Conservation (phyloP, 169 alveolate species). For the Pseudocohnilembus persalinus region DNA sequence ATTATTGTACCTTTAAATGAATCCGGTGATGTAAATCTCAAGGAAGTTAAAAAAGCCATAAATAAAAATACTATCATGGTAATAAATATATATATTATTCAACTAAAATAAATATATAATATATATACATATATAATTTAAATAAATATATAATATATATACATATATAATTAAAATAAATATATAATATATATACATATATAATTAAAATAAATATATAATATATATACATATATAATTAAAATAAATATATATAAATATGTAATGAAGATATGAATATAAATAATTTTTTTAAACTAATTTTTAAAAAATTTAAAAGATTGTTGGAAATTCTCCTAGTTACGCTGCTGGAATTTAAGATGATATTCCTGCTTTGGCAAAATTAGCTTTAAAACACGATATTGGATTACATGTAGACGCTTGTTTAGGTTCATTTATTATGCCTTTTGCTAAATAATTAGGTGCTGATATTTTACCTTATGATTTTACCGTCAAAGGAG, state of each 20-base stretch:
- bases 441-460: slow-evolving; percentile 61
- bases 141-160: no score
- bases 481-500: slow-evolving; percentile 86
- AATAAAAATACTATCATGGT: slow-evolving; percentile 72
- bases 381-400: slow-evolving; percentile 56
- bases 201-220: no score
- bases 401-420: slow-evolving; percentile 83
- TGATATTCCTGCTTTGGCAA: slow-evolving; percentile 64
- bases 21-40: slow-evolving; percentile 42
- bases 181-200: no score
- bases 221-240: no score
- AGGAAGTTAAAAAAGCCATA: slow-evolving; percentile 50
- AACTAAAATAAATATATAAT: no score
- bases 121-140: no score
- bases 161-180: no score
- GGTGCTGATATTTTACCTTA: slow-evolving; percentile 50
- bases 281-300: no score
- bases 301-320: no score
- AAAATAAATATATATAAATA: no score
- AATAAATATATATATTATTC: neutral
- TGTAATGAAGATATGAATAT: no score
- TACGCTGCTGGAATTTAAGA: slow-evolving; percentile 76
- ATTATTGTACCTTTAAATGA: slow-evolving; percentile 58
- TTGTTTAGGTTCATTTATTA: slow-evolving; percentile 85
- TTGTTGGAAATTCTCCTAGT: slow-evolving; percentile 77